Conservation (phyloP, 177 flowering plant species). For the Vitis hybrid region DNA sequence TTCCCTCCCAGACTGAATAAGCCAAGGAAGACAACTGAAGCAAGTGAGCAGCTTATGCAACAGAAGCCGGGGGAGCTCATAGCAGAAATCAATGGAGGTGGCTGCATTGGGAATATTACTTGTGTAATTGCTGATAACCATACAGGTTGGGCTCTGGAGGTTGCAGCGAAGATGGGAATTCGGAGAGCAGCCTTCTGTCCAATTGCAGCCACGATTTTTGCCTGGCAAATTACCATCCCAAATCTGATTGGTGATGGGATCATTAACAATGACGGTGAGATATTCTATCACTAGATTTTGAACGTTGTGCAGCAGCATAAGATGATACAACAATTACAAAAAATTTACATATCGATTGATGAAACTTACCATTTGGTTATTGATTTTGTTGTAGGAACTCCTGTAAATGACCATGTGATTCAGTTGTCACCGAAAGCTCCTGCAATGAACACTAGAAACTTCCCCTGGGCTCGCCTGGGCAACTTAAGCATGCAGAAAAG, state of each 20-base stretch:
- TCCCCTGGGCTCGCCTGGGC: conserved; percentile 2
- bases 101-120: conserved; percentile 9
- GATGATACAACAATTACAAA: too few relatives aligned
- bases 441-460: conserved; percentile 4
- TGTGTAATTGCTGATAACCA: conserved; percentile 27
- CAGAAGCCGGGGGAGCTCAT: conserved; percentile 10
- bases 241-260: too few relatives aligned
- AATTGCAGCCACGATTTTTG: not conserved
- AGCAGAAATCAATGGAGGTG: conserved; percentile 14
- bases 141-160: conserved; percentile 26
- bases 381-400: conserved; percentile 5
- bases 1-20: too few relatives aligned
- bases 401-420: conserved; percentile 1
- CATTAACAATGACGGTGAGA: too few relatives aligned
- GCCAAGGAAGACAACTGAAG: too few relatives aligned
- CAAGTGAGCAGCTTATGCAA: too few relatives aligned
- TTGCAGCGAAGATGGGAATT: conserved; percentile 32
- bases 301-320: too few relatives aligned
- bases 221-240: not conserved
- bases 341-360: too few relatives aligned
- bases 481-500: conserved; percentile 3
- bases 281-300: too few relatives aligned
- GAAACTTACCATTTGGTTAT: too few relatives aligned
- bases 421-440: conserved; percentile 11
- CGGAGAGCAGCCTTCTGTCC: conserved; percentile 18